These are phyloP conservation scores for Ceratocystis smalleyi DNA, from an alignment of 2,329 filamentous ascomycete genomes.

Conservation along the genomic window DNA sequence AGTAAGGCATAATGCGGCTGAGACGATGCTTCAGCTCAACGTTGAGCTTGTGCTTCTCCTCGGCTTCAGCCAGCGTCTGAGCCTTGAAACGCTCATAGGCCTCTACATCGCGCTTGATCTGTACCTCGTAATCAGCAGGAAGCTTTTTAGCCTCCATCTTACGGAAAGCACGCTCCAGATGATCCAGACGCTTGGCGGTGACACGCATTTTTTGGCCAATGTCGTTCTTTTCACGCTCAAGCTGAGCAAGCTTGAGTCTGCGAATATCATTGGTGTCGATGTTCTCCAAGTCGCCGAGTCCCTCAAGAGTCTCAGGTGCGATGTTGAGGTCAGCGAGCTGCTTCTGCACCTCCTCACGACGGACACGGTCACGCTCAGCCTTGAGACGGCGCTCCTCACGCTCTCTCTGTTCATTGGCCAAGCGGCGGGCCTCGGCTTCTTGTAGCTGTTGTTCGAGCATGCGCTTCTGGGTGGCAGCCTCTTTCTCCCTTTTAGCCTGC, in stretches of 20 bases:
- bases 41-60: conserved; percentile 81
- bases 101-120: conserved; percentile 61
- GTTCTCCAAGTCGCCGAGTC: conserved; percentile 66
- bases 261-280: conserved; percentile 82
- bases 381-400: conserved; percentile 75
- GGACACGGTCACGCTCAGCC: conserved; percentile 77
- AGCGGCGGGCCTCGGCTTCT: conserved; percentile 75
- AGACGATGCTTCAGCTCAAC: conserved; percentile 90
- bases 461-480: conserved; percentile 77
- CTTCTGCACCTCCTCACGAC: conserved; percentile 86
- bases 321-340: conserved; percentile 84
- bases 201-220: conserved; percentile 80
- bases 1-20: conserved; percentile 64
- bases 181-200: conserved; percentile 89
- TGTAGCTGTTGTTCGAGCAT: conserved; percentile 74
- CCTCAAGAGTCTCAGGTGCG: conserved; percentile 57
- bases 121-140: conserved; percentile 65
- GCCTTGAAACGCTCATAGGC: conserved; percentile 67
- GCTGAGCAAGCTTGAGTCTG: conserved; percentile 83
- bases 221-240: conserved; percentile 96
- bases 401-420: conserved; percentile 83
- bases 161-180: conserved; percentile 90
- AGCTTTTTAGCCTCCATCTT: conserved; percentile 92
- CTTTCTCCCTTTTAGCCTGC: conserved; percentile 75
- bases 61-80: conserved; percentile 62